Evolutionary conservation across 192 early-diverging fungal genomes (phyloP).

Genomic region (Coemansia sp.): DNA sequence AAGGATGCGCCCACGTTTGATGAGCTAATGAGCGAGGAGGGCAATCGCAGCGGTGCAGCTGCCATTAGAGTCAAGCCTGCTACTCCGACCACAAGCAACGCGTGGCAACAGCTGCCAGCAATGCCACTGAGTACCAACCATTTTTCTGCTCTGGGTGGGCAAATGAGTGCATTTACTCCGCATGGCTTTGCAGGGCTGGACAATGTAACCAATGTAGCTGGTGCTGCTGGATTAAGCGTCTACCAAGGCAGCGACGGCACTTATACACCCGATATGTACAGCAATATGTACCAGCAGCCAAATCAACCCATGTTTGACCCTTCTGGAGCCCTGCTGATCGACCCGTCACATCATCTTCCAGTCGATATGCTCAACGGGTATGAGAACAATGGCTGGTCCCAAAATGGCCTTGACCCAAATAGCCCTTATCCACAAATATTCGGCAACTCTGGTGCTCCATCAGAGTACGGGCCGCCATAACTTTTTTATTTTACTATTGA

Average conservation of each 20-base stretch:
- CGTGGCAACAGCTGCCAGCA: constrained; percentile 8
- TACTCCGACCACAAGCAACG: background rate
- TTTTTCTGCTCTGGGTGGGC: background rate
- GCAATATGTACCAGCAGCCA: background rate
- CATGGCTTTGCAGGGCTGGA: background rate
- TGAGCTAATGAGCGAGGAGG: background rate
- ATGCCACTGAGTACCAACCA: background rate
- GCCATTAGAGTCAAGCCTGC: background rate
- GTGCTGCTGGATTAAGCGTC: background rate
- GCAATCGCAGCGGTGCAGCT: background rate
- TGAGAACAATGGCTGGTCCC: constrained; percentile 4
- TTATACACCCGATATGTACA: background rate
- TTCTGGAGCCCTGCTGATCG: background rate
- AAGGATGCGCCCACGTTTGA: constrained; percentile 12
- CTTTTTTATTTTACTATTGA: constrained; percentile 5
- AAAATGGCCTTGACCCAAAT: constrained; percentile 10
- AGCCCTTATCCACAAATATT: constrained; percentile 15
- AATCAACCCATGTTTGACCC: constrained; percentile 4
- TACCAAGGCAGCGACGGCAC: background rate
- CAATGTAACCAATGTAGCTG: background rate
- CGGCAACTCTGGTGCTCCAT: constrained; percentile 12
- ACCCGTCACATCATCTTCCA: background rate
- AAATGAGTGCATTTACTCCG: background rate
- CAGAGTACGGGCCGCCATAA: constrained; percentile 17
- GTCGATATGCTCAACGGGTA: constrained; percentile 13